Base-by-base conservation (phyloP, 176 grass and related monocot species). In the Panicum miliaceum region DNA sequence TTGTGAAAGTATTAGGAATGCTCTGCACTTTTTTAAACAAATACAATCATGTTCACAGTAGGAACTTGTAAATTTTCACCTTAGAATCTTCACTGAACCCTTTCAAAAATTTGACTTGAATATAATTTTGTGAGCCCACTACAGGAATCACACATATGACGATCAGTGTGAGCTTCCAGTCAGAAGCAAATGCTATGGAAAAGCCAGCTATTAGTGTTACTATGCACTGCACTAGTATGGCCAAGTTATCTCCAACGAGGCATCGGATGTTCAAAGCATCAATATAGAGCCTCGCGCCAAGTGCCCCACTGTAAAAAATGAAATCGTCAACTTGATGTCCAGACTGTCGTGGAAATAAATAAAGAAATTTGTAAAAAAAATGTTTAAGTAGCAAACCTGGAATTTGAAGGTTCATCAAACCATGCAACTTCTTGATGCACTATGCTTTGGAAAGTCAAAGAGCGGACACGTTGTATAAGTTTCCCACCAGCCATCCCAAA, bases 401-500 rank as follows among this genome's bases (percentile, higher is more conserved):
- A 95, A 77, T 98, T 95, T 9, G 75, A 77, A 81, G 93, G 75
- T 25, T 98, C 77, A 34, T 98, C 93, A 64, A 98, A 95, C 96
- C 93, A 95, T 60, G 87, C 52, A 59, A 94, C 74, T 73, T 98
- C 96, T 86, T 93, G 93, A 58, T 84, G 85, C 64, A 98, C 81
- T 32, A 95, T 87, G 46, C 81, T 95, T 62, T 77, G 68, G 75
- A 95, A 98, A 48, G 91, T 85, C 72, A 92, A 62, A 71, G 80
- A 86, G 38, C 87, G 92, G n/a, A 98, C 89, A 61, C 89, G 89
- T 36, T 92, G 83, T 52, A 98, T 81, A 32, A 98, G 89, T 73
- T 92, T 95, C 23, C 91, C 96, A 22, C 93, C 93, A 5, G 93
- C 96, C 14, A 98, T 26, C 53, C 91, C 96, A 38, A 98, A 98